Conservation (phyloP, 257 asterid species). For the Solanum rostratum region DNA sequence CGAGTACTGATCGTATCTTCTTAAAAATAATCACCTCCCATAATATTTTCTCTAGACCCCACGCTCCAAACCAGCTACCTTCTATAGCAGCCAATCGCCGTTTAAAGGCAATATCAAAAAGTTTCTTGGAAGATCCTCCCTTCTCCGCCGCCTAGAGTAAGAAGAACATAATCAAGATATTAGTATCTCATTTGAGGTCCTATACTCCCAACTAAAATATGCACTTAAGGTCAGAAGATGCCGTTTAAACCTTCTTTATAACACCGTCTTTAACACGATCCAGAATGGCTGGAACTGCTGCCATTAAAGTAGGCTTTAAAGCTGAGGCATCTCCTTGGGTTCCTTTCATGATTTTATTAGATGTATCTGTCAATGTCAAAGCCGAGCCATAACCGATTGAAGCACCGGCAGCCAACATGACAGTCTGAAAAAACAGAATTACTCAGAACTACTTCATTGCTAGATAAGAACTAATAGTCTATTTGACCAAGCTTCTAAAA, state of each 20-base stretch:
- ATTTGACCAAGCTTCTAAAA: not conserved
- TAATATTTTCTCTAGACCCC: constrained; percentile 54
- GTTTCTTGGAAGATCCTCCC: constrained; percentile 69
- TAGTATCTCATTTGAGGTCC: not conserved
- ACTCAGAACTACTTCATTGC: constrained; percentile 11
- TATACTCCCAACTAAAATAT: not conserved
- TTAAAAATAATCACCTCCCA: constrained; percentile 67
- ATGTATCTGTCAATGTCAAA: constrained; percentile 79
- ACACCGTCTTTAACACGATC: constrained; percentile 93
- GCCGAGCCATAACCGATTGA: constrained; percentile 85
- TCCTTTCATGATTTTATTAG: constrained; percentile 82
- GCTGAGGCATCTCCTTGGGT: constrained; percentile 77
- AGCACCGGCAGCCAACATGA: constrained; percentile 72
- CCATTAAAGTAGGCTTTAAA: constrained; percentile 68
- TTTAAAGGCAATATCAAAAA: constrained; percentile 51
- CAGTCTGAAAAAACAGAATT: constrained; percentile 36
- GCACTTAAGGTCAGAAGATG: not conserved
- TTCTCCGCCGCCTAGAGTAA: constrained; percentile 63
- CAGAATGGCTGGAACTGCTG: constrained; percentile 90
- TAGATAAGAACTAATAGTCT: not conserved
- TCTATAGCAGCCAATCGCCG: constrained; percentile 65
- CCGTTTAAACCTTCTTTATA: constrained; percentile 53
- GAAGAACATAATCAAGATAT: not conserved
- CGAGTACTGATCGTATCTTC: constrained; percentile 64
- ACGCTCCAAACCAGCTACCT: constrained; percentile 93